A percentile compares a stretch with the other conserved stretches of the same genome.
Conservation (phyloP, 2,329 filamentous ascomycete species). For the Alternaria atra region DNA sequence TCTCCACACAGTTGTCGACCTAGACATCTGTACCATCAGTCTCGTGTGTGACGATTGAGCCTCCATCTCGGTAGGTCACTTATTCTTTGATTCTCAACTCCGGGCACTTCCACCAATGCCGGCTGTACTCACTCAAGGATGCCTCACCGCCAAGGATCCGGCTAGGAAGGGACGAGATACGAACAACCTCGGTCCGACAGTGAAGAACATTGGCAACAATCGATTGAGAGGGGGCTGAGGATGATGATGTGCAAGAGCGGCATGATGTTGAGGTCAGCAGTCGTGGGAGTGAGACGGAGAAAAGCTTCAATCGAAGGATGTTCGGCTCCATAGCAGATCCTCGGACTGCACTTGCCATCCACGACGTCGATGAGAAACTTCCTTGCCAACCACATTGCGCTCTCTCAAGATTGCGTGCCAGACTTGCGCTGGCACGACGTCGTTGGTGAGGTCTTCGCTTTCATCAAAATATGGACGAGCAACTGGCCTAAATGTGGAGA, state of each 20-base stretch:
- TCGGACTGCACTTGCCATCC: constrained; percentile 18
- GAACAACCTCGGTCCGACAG: background rate
- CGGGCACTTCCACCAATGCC: constrained; percentile 1
- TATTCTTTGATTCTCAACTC: constrained; percentile 22
- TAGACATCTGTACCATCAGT: constrained; percentile 37
- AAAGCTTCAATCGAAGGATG: constrained; percentile 13
- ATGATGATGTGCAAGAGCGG: background rate
- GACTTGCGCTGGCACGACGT: constrained; percentile 4
- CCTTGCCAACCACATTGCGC: constrained; percentile 16
- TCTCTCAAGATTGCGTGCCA: constrained; percentile 28
- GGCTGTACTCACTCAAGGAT: constrained; percentile 1
- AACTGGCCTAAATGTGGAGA: constrained; percentile 3
- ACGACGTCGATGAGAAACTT: constrained; percentile 21
- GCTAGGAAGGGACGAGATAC: background rate
- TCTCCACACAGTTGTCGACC: constrained; percentile 49
- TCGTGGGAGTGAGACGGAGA: constrained; percentile 1
- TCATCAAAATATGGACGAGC: background rate
- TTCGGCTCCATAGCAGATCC: constrained; percentile 14
- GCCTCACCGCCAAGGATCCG: constrained; percentile 1
- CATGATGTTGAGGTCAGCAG: constrained; percentile 1
- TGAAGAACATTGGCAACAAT: background rate
- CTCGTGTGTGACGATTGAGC: constrained; percentile 35
- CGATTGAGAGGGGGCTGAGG: constrained; percentile 1
- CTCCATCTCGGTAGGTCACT: constrained; percentile 37
- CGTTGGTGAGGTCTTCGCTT: constrained; percentile 9